Conservation (phyloP, 1,284 basidiomycete species). For the Pascua sp. region DNA sequence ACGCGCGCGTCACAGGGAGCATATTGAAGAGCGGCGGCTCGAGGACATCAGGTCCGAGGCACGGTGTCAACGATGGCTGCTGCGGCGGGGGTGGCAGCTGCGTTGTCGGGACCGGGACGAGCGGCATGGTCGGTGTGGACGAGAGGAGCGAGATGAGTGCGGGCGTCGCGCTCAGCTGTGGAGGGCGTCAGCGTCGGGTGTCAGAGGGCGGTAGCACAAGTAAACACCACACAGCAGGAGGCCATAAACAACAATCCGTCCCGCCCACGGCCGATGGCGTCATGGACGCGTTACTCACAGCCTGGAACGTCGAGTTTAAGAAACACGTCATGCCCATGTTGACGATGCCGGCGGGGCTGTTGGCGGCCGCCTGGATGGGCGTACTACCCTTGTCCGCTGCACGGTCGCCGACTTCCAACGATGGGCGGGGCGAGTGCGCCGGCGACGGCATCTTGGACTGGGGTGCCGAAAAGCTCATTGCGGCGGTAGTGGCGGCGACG, state of each 20-base stretch:
- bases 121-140: constrained; percentile 23
- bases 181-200: neutral
- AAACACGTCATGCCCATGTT: constrained; percentile 91
- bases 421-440: constrained; percentile 14
- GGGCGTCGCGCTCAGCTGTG: constrained; percentile 36
- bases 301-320: constrained; percentile 82
- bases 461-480: constrained; percentile 20
- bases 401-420: neutral
- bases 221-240: neutral
- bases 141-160: constrained; percentile 35
- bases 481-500: neutral
- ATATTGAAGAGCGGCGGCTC: constrained; percentile 43
- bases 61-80: constrained; percentile 33
- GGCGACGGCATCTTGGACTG: constrained; percentile 20
- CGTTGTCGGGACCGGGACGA: constrained; percentile 18
- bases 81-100: constrained; percentile 30
- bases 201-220: neutral
- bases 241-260: neutral
- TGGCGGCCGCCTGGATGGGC: neutral
- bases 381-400: neutral
- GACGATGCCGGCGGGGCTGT: constrained; percentile 58
- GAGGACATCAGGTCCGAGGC: constrained; percentile 36
- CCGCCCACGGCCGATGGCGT: neutral
- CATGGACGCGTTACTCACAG: constrained; percentile 45
- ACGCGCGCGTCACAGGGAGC: constrained; percentile 44